Evolutionary conservation across 805 yeast species (phyloP), one percentile per base, ranked within the genome.

Genomic region (Saturnispora besseyi): DNA sequence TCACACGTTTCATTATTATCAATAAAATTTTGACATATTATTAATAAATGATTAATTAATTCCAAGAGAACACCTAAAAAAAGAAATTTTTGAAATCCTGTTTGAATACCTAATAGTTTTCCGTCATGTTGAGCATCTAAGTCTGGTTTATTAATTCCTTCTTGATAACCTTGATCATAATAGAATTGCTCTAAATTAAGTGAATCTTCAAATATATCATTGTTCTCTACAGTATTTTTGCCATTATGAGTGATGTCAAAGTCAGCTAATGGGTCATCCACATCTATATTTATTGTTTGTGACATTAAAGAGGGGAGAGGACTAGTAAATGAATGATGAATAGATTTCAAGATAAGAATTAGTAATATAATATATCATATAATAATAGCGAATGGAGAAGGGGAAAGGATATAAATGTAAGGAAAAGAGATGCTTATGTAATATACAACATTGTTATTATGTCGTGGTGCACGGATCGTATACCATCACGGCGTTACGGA

Each of bases 51-150:
- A 29, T 65, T 66, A 64, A 21, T 76, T 61, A 38, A 82, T 58
- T 15, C 84, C 81, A 49, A 72, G 62, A 37, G 84, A 50, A 85
- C 81, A 0, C 97, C 97, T 1, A 89, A 61, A 0, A 86, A 61
- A 2, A 87, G 56, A 57, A 77, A 82, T 51, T 86, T 66, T 63
- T 84, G 93, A 58, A 79, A 84, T 0, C 87, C 88, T 0, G 85
- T 81, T 60, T 84, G 93, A 41, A 81, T 73, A 0, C 98, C 98
- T 56, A 80, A 82, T 59, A 87, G 88, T 59, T 82, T 84, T 1
- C 96, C 97, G 61, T 89, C 96, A 2, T 71, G 55, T 46, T 66
- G 72, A 44, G 88, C 89, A 41, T 79, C 76, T 44, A 62, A 64
- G 1, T 79, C 67, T 0, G 88, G 84, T 46, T 77, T 83, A 4